Percentiles rank a stretch among this genome's conserved stretches.
These are phyloP conservation scores for Coemansia sp. DNA, from an alignment of 192 early-diverging fungal genomes.

Conservation along the genomic window DNA sequence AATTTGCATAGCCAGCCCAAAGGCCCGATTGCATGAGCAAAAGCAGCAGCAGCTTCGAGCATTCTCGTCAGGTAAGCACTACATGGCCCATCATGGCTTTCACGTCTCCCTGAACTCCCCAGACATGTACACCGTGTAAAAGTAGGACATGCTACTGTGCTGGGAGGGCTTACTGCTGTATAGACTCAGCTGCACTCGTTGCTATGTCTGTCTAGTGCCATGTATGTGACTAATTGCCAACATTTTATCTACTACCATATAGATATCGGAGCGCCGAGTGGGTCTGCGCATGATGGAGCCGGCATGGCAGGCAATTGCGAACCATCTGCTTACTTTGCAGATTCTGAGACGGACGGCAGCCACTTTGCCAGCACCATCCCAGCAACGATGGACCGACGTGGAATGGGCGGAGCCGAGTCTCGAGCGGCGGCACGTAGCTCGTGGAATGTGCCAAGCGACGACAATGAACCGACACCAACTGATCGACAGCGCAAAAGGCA, in stretches of 20 bases:
- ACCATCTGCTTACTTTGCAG: slow-evolving; percentile 34
- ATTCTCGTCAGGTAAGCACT: slow-evolving; percentile 33
- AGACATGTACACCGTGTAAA: too few relatives aligned
- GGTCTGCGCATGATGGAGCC: neutral
- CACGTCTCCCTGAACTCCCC: too few relatives aligned
- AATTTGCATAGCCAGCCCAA: slow-evolving; percentile 44
- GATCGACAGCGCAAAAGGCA: slow-evolving; percentile 40
- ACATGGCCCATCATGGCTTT: too few relatives aligned
- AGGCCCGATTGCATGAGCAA: slow-evolving; percentile 23
- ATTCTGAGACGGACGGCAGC: slow-evolving; percentile 37
- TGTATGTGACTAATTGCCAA: neutral
- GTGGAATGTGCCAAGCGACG: slow-evolving; percentile 41
- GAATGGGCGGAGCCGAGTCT: neutral
- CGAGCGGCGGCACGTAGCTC: slow-evolving; percentile 22
- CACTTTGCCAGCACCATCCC: slow-evolving; percentile 5
- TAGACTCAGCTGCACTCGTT: neutral
- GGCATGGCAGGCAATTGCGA: slow-evolving; percentile 12
- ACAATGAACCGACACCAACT: neutral
- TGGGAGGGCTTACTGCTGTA: slow-evolving; percentile 4
- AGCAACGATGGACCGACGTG: neutral
- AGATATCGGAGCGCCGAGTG: neutral
- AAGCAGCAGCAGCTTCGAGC: slow-evolving; percentile 12
- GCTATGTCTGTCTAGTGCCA: neutral
- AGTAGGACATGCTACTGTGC: slow-evolving; percentile 2
- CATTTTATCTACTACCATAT: neutral